Percentiles rank a stretch among this genome's conserved stretches.
Conservation (phyloP, 2,329 filamentous ascomycete species). For the Colletotrichum liaoningense region DNA sequence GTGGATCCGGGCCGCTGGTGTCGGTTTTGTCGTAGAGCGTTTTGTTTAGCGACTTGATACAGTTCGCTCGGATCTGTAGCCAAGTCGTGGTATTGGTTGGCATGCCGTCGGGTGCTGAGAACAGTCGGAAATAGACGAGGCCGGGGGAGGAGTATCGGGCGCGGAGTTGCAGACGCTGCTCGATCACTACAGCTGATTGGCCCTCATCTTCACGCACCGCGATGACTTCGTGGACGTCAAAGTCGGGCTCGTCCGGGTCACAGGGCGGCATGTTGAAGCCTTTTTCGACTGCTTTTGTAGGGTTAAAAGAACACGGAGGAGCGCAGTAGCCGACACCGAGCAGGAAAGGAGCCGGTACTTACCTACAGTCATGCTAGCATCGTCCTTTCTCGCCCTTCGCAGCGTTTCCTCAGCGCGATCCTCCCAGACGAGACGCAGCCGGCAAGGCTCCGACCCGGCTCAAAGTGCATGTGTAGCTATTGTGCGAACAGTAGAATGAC, state of each 20-base stretch:
- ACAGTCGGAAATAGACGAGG: neutral
- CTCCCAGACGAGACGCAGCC: neutral
- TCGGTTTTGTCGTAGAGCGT: neutral
- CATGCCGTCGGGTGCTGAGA: neutral
- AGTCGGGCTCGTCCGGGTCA: neutral
- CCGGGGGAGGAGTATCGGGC: neutral
- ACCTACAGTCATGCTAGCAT: neutral
- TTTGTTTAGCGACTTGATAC: neutral
- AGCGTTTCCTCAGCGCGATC: neutral
- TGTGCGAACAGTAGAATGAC: constrained; percentile 21
- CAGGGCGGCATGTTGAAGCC: neutral
- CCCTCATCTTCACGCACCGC: constrained; percentile 11
- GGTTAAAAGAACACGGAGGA: neutral
- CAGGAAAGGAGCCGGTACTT: constrained; percentile 3
- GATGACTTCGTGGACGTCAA: neutral
- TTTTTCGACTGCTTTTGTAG: neutral
- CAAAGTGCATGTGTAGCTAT: constrained; percentile 1
- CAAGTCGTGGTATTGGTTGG: neutral
- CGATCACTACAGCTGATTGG: neutral
- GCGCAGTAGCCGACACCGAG: neutral
- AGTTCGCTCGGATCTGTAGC: neutral
- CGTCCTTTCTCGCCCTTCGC: neutral
- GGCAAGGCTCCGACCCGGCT: neutral
- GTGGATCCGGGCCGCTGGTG: neutral
- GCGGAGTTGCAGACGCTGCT: neutral